Conservation (phyloP, 2,329 filamentous ascomycete species). For the Colletotrichum musicola region DNA sequence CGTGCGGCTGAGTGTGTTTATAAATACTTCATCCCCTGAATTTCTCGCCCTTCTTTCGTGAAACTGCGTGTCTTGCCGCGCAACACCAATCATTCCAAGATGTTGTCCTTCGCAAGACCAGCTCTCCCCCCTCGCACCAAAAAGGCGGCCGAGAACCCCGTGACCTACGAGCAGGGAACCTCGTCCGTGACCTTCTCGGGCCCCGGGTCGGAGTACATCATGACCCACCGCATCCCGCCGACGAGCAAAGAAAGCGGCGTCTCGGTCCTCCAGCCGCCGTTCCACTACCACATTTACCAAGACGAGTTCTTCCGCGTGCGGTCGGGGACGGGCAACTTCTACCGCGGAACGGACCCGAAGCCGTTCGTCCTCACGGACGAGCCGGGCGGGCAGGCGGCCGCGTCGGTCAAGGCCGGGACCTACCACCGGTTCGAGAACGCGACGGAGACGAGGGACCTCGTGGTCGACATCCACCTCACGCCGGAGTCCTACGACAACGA, state of each 20-base stretch:
- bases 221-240: conserved; percentile 41
- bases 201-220: conserved; percentile 40
- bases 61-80: no score
- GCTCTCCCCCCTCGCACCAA: conserved; percentile 35
- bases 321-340: conserved; percentile 40
- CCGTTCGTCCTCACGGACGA: conserved; percentile 35
- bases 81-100: conserved; percentile 5
- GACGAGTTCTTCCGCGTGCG: conserved; percentile 41
- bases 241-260: conserved; percentile 20
- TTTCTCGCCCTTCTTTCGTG: no score
- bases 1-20: no score
- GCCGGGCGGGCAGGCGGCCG: conserved; percentile 29
- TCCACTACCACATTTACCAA: conserved; percentile 44
- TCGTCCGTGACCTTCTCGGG: conserved; percentile 41
- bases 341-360: conserved; percentile 31
- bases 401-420: conserved; percentile 30
- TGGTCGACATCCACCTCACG: conserved; percentile 42
- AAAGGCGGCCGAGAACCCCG: conserved; percentile 40
- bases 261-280: conserved; percentile 42
- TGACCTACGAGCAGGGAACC: conserved; percentile 41
- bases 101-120: conserved; percentile 42
- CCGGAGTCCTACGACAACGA: conserved; percentile 42
- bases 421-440: conserved; percentile 45
- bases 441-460: conserved; percentile 36
- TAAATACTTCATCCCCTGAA: no score